A percentile compares a stretch with the other conserved stretches of the same genome.
These are phyloP conservation scores for Erysimum cheiri DNA, from an alignment of 441 rosid genomes.

Conservation along the genomic window DNA sequence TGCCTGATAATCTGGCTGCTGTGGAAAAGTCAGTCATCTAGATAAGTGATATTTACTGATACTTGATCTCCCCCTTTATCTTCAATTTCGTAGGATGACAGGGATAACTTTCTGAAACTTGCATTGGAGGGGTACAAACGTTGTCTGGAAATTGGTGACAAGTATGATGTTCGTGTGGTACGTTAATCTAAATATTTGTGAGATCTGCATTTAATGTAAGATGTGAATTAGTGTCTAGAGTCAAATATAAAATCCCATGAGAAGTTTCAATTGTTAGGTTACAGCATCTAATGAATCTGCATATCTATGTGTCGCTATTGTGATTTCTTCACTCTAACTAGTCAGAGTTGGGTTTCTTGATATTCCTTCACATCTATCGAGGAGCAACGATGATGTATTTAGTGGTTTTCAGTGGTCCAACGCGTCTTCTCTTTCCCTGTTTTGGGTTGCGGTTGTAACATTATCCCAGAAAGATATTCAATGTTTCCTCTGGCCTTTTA, in stretches of 20 bases:
- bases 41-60: slow-evolving; percentile 34
- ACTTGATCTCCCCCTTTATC: slow-evolving; percentile 18
- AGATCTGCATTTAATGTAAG: slow-evolving; percentile 13
- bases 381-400: slow-evolving; percentile 1
- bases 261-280: slow-evolving; percentile 20
- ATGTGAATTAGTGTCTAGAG: slow-evolving; percentile 22
- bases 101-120: slow-evolving; percentile 86
- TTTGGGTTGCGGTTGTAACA: slow-evolving; percentile 17
- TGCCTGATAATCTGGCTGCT: slow-evolving; percentile 26
- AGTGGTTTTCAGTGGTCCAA: slow-evolving; percentile 9
- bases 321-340: slow-evolving; percentile 18
- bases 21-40: slow-evolving; percentile 13
- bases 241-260: background rate
- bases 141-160: slow-evolving; percentile 89
- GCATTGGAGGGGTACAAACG: slow-evolving; percentile 94
- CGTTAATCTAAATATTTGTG: slow-evolving; percentile 41
- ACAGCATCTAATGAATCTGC: slow-evolving; percentile 20
- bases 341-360: slow-evolving; percentile 10
- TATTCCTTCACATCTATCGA: slow-evolving; percentile 9
- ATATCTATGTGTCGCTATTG: slow-evolving; percentile 10
- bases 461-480: slow-evolving; percentile 13
- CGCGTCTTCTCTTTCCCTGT: slow-evolving; percentile 17
- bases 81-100: slow-evolving; percentile 71
- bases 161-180: slow-evolving; percentile 98
- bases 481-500: background rate